These are phyloP conservation scores for Mycena maculata DNA, from an alignment of 768 basidiomycete species.

Conservation along the genomic window DNA sequence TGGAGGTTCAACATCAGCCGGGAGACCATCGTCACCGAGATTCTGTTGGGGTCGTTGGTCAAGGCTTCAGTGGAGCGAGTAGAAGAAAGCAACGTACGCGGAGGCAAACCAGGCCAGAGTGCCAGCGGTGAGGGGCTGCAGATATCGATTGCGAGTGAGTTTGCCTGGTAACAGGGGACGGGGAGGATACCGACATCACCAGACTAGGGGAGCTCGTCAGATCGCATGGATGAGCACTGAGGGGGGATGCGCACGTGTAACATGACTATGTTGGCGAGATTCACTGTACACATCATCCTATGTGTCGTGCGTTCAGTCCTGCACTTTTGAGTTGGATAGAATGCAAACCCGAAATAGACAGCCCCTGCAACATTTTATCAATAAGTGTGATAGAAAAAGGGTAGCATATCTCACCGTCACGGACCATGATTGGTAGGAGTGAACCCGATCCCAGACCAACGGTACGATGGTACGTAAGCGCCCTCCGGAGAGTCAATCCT, in stretches of 20 bases:
- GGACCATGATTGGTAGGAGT: neutral
- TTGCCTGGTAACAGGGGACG: neutral
- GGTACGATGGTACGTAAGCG: neutral
- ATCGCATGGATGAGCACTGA: neutral
- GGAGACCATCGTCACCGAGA: neutral
- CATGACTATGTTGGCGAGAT: constrained; percentile 1
- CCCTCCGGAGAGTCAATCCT: neutral
- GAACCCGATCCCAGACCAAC: neutral
- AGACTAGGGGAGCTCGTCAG: neutral
- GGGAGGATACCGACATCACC: neutral
- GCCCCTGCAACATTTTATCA: neutral
- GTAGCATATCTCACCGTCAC: constrained; percentile 1
- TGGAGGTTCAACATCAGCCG: neutral
- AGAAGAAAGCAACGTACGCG: neutral
- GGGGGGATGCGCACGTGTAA: neutral
- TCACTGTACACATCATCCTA: neutral
- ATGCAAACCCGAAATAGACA: neutral
- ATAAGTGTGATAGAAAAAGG: neutral
- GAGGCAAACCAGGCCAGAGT: neutral
- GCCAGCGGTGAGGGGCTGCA: neutral
- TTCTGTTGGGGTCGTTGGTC: neutral
- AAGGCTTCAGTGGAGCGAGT: neutral
- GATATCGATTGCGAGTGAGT: neutral
- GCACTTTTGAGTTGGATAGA: neutral
- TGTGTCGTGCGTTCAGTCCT: neutral